phyloP scores from a whole-genome alignment of 169 alveolate species.

The Sarcocystis neurona region DNA sequence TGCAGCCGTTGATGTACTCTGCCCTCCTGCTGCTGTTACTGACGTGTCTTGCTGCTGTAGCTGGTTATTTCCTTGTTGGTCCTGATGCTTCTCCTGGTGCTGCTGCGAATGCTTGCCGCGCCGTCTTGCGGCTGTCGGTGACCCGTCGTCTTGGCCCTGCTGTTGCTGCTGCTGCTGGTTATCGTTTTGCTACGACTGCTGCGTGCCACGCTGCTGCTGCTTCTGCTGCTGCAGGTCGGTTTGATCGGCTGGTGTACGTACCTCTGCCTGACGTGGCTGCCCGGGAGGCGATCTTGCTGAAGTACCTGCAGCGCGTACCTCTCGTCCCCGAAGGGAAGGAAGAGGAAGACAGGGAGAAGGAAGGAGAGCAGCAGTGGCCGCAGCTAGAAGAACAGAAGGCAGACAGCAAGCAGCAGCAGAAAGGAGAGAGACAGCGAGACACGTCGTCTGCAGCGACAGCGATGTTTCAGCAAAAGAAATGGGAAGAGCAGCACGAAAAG shows the following conservation, averaged over 20 bases:
- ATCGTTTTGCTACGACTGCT: too few species aligned
- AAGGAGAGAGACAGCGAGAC: not conserved
- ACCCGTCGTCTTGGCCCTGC: too few species aligned
- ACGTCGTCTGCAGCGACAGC: not conserved
- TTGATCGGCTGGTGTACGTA: slow-evolving; percentile 96
- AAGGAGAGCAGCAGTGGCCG: not conserved
- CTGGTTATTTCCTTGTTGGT: too few species aligned
- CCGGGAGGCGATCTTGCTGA: slow-evolving; percentile 77
- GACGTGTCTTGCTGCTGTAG: too few species aligned
- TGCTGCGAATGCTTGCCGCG: too few species aligned
- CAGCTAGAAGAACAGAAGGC: too few species aligned
- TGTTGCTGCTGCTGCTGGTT: too few species aligned
- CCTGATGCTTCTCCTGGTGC: too few species aligned
- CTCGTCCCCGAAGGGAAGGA: slow-evolving; percentile 8
- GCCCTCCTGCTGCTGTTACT: too few species aligned
- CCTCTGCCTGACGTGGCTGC: slow-evolving; percentile 98
- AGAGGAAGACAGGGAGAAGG: not conserved
- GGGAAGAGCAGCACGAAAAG: not conserved
- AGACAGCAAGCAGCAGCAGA: not conserved
- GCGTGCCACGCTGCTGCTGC: too few species aligned
- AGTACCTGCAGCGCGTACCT: slow-evolving; percentile 65
- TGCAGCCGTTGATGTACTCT: too few species aligned
- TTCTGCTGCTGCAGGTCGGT: slow-evolving; percentile 81
- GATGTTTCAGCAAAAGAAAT: not conserved
- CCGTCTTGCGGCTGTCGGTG: too few species aligned